Conservation (phyloP, 2,329 filamentous ascomycete genomes). For the Eutypa lata region DNA sequence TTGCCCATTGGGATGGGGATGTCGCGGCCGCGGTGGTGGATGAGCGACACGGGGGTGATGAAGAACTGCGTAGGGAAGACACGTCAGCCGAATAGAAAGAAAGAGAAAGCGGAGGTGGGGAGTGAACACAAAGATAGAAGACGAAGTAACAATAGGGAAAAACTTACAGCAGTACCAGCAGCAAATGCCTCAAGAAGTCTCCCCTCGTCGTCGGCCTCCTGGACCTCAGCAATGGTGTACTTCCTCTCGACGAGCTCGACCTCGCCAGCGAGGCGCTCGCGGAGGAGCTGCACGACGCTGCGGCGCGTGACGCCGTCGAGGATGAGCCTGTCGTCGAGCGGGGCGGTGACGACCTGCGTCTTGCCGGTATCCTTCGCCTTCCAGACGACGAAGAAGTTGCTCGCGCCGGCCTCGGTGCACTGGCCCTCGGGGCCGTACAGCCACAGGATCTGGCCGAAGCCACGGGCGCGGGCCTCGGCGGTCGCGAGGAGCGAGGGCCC, state of each 20-base stretch:
- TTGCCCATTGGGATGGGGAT: constrained; percentile 60
- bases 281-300: constrained; percentile 71
- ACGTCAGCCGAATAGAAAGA: too few relatives aligned
- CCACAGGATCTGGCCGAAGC: constrained; percentile 93
- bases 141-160: too few relatives aligned
- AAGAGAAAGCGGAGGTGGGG: not conserved
- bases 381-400: constrained; percentile 90
- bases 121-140: too few relatives aligned
- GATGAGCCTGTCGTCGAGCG: constrained; percentile 78
- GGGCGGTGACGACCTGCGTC: constrained; percentile 75
- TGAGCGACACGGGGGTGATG: constrained; percentile 63
- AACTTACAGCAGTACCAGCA: constrained; percentile 76
- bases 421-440: constrained; percentile 73
- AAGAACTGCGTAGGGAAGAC: too few relatives aligned
- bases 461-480: constrained; percentile 65
- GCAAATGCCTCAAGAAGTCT: constrained; percentile 82
- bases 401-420: constrained; percentile 88
- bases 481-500: constrained; percentile 80
- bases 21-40: constrained; percentile 65
- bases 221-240: constrained; percentile 77
- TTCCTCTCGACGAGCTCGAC: constrained; percentile 75
- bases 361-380: constrained; percentile 57
- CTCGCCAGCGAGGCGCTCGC: constrained; percentile 56
- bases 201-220: constrained; percentile 70
- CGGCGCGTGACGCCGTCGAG: constrained; percentile 85